These are phyloP conservation scores for Croton setiger DNA, from an alignment of 441 rosid genomes.

Conservation along the genomic window DNA sequence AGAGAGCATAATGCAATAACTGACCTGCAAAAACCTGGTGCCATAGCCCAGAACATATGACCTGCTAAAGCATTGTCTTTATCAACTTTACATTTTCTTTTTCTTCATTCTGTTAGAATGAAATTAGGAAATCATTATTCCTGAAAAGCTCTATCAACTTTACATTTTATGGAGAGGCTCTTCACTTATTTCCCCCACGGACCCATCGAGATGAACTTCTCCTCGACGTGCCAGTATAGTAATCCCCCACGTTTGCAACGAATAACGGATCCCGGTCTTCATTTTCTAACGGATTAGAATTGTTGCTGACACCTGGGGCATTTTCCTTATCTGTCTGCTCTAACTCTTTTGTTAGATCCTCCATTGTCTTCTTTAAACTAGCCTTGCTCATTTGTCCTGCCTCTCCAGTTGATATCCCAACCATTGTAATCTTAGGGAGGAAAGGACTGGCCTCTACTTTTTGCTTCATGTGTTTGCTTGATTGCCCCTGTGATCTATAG, in stretches of 20 bases:
- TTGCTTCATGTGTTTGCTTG: slow-evolving; percentile 32
- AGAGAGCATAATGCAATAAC: background rate
- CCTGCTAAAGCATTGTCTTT: slow-evolving; percentile 11
- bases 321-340: slow-evolving; percentile 64
- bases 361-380: slow-evolving; percentile 82
- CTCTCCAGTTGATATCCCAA: slow-evolving; percentile 84
- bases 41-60: slow-evolving; percentile 3
- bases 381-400: slow-evolving; percentile 76
- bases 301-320: slow-evolving; percentile 19
- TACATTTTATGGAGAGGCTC: background rate
- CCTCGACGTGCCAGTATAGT: slow-evolving; percentile 64
- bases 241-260: slow-evolving; percentile 94
- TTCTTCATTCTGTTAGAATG: slow-evolving; percentile 1
- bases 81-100: slow-evolving; percentile 15
- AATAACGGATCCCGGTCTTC: slow-evolving; percentile 89
- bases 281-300: slow-evolving; percentile 25
- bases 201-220: slow-evolving; percentile 58
- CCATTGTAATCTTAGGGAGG: slow-evolving; percentile 96
- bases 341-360: slow-evolving; percentile 64
- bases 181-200: slow-evolving; percentile 47
- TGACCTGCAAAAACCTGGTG: slow-evolving; percentile 8
- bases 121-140: background rate
- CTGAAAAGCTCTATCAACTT: background rate
- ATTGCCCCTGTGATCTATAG: slow-evolving; percentile 28
- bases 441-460: slow-evolving; percentile 56